These are phyloP conservation scores for Ulota crispa DNA, from an alignment of 225 moss, liverwort and hornwort species.

Conservation along the genomic window DNA sequence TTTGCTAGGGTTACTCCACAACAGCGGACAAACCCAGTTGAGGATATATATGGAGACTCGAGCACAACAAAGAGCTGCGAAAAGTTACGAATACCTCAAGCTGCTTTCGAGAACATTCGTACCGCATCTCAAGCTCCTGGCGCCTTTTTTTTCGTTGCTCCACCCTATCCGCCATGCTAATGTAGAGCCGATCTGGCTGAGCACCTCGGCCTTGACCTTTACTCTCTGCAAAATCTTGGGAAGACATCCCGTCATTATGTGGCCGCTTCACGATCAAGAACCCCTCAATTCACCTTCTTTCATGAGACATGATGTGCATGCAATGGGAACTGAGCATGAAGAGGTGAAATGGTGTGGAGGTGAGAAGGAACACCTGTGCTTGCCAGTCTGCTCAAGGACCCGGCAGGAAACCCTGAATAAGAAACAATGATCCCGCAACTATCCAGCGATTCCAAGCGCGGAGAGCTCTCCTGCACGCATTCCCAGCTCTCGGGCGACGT, in stretches of 20 bases:
- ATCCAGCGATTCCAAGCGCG: constrained; percentile 23
- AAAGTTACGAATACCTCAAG: constrained; percentile 14
- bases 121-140: constrained; percentile 42
- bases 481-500: constrained; percentile 25
- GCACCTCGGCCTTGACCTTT: background rate
- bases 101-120: constrained; percentile 38
- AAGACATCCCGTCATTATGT: background rate
- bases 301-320: background rate
- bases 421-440: constrained; percentile 20
- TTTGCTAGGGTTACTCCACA: background rate
- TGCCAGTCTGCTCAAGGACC: background rate
- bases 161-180: constrained; percentile 36
- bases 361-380: constrained; percentile 20
- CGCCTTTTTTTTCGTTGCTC: constrained; percentile 41
- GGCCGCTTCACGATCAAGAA: background rate
- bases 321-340: background rate
- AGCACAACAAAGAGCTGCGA: background rate
- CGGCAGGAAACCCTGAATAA: background rate
- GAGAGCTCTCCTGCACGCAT: constrained; percentile 26
- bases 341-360: background rate
- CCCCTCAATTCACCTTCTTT: background rate
- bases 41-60: background rate
- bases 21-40: background rate
- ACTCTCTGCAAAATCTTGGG: constrained; percentile 11
- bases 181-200: constrained; percentile 14